phyloP scores from a whole-genome alignment of 768 basidiomycete genomes.

The Hebeloma cylindrosporum region DNA sequence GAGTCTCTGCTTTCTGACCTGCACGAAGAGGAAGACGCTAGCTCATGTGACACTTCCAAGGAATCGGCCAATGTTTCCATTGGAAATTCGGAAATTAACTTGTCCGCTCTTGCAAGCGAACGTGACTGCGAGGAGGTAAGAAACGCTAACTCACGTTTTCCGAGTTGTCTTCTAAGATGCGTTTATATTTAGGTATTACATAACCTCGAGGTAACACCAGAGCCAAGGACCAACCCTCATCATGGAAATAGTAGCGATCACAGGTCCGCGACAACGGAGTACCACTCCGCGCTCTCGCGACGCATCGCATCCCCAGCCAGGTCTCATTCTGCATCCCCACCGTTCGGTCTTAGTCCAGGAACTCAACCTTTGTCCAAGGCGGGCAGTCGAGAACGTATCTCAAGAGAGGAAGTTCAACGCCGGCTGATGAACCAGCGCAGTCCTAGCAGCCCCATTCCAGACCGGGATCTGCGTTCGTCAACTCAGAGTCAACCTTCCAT shows the following conservation, averaged over 20 bases:
- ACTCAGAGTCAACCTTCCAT: conserved; percentile 15
- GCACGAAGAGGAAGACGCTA: conserved; percentile 16
- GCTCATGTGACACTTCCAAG: conserved; percentile 25
- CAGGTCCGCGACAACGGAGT: conserved; percentile 12
- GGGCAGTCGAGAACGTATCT: conserved; percentile 26
- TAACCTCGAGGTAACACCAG: conserved; percentile 7
- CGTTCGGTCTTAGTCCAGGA: conserved; percentile 10
- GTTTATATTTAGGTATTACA: conserved; percentile 7
- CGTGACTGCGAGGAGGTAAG: conserved; percentile 17
- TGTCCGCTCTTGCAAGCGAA: conserved; percentile 20
- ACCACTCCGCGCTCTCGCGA: conserved; percentile 13
- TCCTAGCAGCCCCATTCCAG: conserved; percentile 17
- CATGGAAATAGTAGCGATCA: not conserved
- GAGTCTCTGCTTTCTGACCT: conserved; percentile 22
- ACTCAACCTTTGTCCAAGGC: conserved; percentile 15
- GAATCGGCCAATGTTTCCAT: conserved; percentile 30
- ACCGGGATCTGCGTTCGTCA: conserved; percentile 3
- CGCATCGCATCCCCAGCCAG: conserved; percentile 21
- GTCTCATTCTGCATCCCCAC: conserved; percentile 24
- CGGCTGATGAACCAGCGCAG: conserved; percentile 22
- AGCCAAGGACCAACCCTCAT: not conserved
- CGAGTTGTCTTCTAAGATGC: not conserved
- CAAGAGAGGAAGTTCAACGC: conserved; percentile 27
- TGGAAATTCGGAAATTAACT: conserved; percentile 29
- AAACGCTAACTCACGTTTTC: not conserved